Conservation (phyloP, 2,329 filamentous ascomycete species). For the Fusarium veterinarium region DNA sequence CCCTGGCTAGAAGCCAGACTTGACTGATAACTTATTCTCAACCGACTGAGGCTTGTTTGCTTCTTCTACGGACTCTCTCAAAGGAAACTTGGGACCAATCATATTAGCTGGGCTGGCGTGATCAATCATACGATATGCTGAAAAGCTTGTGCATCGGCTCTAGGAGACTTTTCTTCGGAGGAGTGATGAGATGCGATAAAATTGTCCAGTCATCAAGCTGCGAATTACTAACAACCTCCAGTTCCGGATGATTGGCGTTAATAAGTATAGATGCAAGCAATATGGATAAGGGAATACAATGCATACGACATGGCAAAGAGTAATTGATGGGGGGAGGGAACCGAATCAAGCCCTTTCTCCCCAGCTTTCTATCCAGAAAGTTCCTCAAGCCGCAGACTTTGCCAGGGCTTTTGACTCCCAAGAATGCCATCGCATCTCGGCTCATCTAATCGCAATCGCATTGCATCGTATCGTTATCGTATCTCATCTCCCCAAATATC, state of each 20-base stretch:
- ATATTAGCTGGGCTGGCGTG: conserved; percentile 32
- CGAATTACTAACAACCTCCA: conserved; percentile 22
- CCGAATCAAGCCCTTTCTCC: not conserved
- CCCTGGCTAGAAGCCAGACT: conserved; percentile 18
- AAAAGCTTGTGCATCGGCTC: conserved; percentile 9
- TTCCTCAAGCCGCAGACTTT: not conserved
- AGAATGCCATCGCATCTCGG: conserved; percentile 10
- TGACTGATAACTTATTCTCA: conserved; percentile 6
- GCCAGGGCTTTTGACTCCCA: not conserved
- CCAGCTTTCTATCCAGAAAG: not conserved
- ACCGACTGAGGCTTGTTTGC: conserved; percentile 25
- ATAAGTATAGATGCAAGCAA: not conserved
- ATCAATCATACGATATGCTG: conserved; percentile 45
- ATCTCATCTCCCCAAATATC: conserved; percentile 42
- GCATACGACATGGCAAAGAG: not conserved
- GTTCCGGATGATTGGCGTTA: conserved; percentile 3
- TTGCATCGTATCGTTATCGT: conserved; percentile 41
- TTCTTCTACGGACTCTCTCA: conserved; percentile 21
- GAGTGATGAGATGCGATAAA: conserved; percentile 7
- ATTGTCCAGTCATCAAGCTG: conserved; percentile 25
- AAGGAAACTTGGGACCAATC: conserved; percentile 23
- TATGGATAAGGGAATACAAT: not conserved
- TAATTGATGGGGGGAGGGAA: not conserved
- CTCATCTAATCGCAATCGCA: conserved; percentile 38
- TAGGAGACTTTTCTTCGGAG: conserved; percentile 5